Evolutionary conservation across 495 filamentous ascomycete species (phyloP).

Genomic region (Trichoderma parareesei): DNA sequence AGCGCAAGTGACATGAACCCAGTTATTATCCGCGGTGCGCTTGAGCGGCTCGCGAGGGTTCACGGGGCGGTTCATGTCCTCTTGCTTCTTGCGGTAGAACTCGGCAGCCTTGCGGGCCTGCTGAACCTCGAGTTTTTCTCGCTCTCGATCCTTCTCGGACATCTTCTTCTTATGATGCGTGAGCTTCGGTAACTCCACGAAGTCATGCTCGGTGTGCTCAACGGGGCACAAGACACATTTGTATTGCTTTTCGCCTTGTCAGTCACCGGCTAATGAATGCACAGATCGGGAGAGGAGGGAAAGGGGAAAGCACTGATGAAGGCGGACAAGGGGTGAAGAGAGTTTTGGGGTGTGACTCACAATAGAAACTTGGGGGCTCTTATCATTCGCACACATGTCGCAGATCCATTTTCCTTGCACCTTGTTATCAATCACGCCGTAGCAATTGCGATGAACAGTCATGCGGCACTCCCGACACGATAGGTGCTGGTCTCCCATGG

Average conservation of each 20-base stretch:
- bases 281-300: not conserved
- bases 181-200: slow-evolving; percentile 75
- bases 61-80: slow-evolving; percentile 68
- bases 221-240: slow-evolving; percentile 89
- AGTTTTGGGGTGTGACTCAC: slow-evolving; percentile 36
- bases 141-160: slow-evolving; percentile 82
- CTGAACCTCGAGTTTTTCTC: slow-evolving; percentile 77
- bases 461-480: slow-evolving; percentile 79
- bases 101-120: slow-evolving; percentile 63
- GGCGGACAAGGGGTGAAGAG: not conserved
- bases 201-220: slow-evolving; percentile 63
- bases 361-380: slow-evolving; percentile 75
- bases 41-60: slow-evolving; percentile 89
- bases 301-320: not conserved
- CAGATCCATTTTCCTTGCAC: slow-evolving; percentile 80
- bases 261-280: slow-evolving; percentile 12
- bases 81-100: slow-evolving; percentile 73
- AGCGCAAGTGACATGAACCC: slow-evolving; percentile 94
- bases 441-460: slow-evolving; percentile 89
- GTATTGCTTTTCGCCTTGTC: slow-evolving; percentile 53
- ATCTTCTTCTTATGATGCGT: slow-evolving; percentile 75
- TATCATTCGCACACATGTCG: slow-evolving; percentile 92
- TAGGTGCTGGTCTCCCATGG: slow-evolving; percentile 60
- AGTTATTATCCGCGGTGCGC: slow-evolving; percentile 87
- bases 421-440: slow-evolving; percentile 68